Evolutionary conservation across 305 asterid species (phyloP).

Genomic region (Solanum hybrid): DNA sequence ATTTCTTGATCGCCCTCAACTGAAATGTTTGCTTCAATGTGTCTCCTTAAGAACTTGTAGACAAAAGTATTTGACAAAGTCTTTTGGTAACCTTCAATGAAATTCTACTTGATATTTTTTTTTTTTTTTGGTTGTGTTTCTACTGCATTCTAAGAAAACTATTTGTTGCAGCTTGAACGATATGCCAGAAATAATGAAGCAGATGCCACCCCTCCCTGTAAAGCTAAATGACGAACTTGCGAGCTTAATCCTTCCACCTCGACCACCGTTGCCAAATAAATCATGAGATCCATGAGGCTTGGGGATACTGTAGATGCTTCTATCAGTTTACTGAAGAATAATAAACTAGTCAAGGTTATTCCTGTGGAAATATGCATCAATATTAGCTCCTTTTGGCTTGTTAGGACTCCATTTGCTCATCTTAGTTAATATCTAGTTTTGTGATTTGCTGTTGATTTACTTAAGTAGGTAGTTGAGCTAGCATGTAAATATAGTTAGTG

Average conservation of each 20-base stretch:
- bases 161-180: conserved; percentile 48
- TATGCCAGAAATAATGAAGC: conserved; percentile 70
- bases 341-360: conserved; percentile 1
- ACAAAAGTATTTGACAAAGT: not conserved
- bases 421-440: not conserved
- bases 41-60: not conserved
- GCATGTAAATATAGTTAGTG: conserved; percentile 2
- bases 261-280: conserved; percentile 35
- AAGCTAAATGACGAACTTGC: conserved; percentile 78
- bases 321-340: not conserved
- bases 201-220: conserved; percentile 77
- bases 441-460: conserved; percentile 2
- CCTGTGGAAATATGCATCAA: not conserved
- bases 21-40: not conserved
- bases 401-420: not conserved
- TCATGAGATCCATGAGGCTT: conserved; percentile 24
- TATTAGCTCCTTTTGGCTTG: not conserved
- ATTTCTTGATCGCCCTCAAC: not conserved
- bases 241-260: conserved; percentile 40
- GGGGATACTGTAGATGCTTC: not conserved
- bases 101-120: not conserved
- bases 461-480: not conserved
- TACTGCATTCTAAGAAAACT: not conserved
- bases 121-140: not conserved
- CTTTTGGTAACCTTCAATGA: not conserved